Evolutionary conservation across 768 basidiomycete genomes (phyloP), one percentile per base, ranked within the genome.

Genomic region (Pulveroboletus frians): DNA sequence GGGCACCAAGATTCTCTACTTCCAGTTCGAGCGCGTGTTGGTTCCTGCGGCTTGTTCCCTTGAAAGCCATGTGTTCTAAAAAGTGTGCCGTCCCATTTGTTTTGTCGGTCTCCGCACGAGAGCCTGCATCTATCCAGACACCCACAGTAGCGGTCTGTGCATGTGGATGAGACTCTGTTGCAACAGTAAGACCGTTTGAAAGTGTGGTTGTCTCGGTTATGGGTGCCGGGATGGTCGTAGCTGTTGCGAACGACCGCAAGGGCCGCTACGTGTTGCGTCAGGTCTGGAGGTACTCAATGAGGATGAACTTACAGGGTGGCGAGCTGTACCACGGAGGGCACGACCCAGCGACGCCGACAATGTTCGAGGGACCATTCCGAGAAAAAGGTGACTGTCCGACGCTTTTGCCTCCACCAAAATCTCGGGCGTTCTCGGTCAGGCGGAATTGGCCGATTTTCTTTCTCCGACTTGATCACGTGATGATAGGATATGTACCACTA

Each of bases 81-180:
- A 99, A 99, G 74, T 98, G 96, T 39, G 96, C 96, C 9, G 92
- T 93, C 44, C 96, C 96, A 59, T 87, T 94, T 34, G 91, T 95
- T 71, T 83, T 81, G 73, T 92, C 86, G 40, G 88, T 95, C 79
- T 99, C 96, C 51, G 93, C 94, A 48, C 96, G 82, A 55, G 91
- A 93, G 56, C 96, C 96, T 50, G 96, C 95, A 67, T 98, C 95
- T 61, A 99, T 95, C 93, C 93, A 99, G 52, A 98, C 87, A 54
- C 96, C 96, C 31, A 97, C 92, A n/a, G 95, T 99, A 7, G 94
- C 93, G 0, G 96, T 98, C 71, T 94, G 88, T 4, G 92, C 86
- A 67, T 90, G 85, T 5, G 90, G 79, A 52, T 92, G 88, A 8
- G 88, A 73, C 70, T 95, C 92, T 2, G 93, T 95, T 42, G 94